Conservation (phyloP, 441 rosid species). For the Hura crepitans region DNA sequence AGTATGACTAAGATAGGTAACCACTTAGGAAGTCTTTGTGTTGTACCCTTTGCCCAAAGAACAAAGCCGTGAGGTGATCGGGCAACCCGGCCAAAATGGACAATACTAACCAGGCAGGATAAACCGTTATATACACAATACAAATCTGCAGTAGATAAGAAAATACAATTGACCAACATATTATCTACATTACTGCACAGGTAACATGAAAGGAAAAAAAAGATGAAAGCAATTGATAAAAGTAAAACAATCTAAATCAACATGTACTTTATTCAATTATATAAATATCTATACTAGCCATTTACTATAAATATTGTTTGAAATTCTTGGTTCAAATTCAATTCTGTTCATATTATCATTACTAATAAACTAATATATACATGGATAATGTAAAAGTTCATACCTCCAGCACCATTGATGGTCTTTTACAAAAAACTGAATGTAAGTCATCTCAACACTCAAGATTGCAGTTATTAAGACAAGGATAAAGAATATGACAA, state of each 20-base stretch:
- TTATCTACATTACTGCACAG: not conserved
- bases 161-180: not conserved
- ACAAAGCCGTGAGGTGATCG: too few species aligned
- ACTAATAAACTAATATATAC: not conserved
- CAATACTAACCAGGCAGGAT: too few species aligned
- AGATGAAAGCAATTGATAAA: not conserved
- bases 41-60: too few species aligned
- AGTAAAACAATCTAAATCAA: not conserved
- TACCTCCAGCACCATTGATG: slow-evolving; percentile 99
- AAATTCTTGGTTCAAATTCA: too few species aligned
- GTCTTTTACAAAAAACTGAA: slow-evolving; percentile 77
- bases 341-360: not conserved
- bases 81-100: too few species aligned
- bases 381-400: slow-evolving; percentile 16
- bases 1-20: too few species aligned
- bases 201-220: not conserved
- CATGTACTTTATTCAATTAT: too few species aligned
- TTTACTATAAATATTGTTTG: too few species aligned
- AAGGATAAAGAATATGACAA: slow-evolving; percentile 51
- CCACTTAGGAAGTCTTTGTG: too few species aligned
- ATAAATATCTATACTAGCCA: too few species aligned
- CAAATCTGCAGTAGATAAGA: slow-evolving; percentile 49
- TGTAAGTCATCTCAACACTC: slow-evolving; percentile 62
- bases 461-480: slow-evolving; percentile 53
- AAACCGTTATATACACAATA: too few species aligned